A percentile compares a stretch with the other conserved stretches of the same genome.
phyloP scores from a whole-genome alignment of 2,329 filamentous ascomycete species.

The Cyphellophora europaea region DNA sequence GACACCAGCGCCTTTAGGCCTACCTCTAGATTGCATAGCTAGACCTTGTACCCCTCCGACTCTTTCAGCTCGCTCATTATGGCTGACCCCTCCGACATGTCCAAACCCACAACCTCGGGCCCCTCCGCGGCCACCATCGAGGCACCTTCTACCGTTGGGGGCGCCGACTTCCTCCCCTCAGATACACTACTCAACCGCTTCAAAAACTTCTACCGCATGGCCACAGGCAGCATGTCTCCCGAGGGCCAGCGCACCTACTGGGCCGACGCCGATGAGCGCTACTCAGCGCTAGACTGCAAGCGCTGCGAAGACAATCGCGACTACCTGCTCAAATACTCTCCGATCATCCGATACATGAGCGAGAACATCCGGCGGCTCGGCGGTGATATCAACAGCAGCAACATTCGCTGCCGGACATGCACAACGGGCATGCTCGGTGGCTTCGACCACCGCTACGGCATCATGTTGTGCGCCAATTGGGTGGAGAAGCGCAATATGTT shows the following conservation, averaged over 20 bases:
- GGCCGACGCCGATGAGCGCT: slow-evolving; percentile 61
- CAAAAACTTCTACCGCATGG: slow-evolving; percentile 77
- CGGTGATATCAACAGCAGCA: slow-evolving; percentile 61
- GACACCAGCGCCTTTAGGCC: no score
- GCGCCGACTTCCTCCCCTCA: slow-evolving; percentile 21
- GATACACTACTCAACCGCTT: slow-evolving; percentile 46
- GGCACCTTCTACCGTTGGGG: not conserved
- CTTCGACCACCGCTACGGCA: slow-evolving; percentile 78
- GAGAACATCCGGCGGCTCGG: slow-evolving; percentile 73
- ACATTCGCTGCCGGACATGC: slow-evolving; percentile 77
- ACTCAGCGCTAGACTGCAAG: slow-evolving; percentile 69
- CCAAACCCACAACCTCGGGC: no score
- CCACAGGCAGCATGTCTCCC: slow-evolving; percentile 61
- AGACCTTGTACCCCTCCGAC: no score
- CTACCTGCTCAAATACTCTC: slow-evolving; percentile 76
- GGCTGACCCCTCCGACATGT: no score
- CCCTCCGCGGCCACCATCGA: not conserved
- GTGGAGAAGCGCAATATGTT: slow-evolving; percentile 69
- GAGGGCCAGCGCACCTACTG: slow-evolving; percentile 69
- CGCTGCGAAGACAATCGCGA: slow-evolving; percentile 74
- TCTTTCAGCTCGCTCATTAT: no score
- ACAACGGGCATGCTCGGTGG: slow-evolving; percentile 65
- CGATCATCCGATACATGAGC: slow-evolving; percentile 76
- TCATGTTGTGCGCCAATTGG: slow-evolving; percentile 87
- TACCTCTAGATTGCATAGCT: no score